Conservation (phyloP, 2,329 filamentous ascomycete species). For the Fonsecaea pedrosoi region DNA sequence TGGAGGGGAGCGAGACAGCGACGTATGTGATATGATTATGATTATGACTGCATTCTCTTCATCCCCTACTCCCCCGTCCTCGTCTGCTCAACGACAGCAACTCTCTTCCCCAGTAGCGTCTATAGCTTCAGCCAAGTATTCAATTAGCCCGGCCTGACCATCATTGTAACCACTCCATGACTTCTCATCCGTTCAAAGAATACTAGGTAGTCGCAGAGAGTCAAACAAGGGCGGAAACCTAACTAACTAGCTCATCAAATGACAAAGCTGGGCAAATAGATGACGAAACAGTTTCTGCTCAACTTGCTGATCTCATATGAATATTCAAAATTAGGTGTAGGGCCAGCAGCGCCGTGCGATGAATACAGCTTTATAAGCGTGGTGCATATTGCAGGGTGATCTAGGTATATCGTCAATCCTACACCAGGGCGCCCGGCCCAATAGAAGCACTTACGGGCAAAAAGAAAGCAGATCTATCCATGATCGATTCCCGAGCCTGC, state of each 20-base stretch:
- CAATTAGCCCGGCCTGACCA: too few species aligned
- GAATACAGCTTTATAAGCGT: neutral
- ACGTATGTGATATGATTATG: too few species aligned
- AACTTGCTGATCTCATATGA: neutral
- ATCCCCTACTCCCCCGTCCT: too few species aligned
- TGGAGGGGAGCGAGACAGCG: too few species aligned
- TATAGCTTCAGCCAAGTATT: too few species aligned
- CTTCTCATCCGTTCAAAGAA: neutral
- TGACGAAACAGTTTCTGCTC: neutral
- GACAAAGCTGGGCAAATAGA: neutral
- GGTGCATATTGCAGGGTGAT: neutral
- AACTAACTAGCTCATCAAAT: neutral
- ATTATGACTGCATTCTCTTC: too few species aligned
- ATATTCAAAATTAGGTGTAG: neutral
- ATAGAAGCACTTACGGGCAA: neutral
- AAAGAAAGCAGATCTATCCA: neutral
- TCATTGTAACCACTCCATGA: neutral
- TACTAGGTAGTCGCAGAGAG: neutral
- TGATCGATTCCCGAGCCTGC: neutral
- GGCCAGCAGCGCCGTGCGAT: neutral
- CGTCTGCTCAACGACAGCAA: too few species aligned
- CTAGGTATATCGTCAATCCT: slow-evolving; percentile 3
- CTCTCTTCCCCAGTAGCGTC: too few species aligned
- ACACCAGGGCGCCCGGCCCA: neutral
- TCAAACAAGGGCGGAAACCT: neutral